Percentiles rank a stretch among this genome's conserved stretches.
phyloP scores from a whole-genome alignment of 352 stramenopile genomes.

The Phytophthora lateralis region DNA sequence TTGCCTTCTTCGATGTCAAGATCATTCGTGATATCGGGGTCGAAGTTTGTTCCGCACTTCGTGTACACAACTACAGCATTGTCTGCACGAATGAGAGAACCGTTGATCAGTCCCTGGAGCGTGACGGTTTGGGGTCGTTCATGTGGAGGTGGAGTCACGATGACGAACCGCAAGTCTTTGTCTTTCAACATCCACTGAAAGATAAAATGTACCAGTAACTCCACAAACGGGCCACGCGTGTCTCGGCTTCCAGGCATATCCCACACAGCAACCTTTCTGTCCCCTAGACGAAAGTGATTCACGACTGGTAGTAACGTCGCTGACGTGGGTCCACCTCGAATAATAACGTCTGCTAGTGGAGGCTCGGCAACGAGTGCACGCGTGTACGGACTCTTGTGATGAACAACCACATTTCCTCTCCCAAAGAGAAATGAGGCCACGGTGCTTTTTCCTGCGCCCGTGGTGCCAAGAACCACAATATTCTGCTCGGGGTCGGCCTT shows the following conservation, averaged over 20 bases:
- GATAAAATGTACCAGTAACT: conserved; percentile 27
- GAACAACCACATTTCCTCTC: conserved; percentile 12
- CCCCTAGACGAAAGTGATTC: not conserved
- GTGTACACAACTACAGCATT: conserved; percentile 36
- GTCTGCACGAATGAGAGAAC: conserved; percentile 23
- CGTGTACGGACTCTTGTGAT: conserved; percentile 10
- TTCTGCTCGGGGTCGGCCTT: not conserved
- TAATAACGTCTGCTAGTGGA: conserved; percentile 13
- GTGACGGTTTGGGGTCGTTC: conserved; percentile 13
- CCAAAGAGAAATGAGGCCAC: conserved; percentile 34
- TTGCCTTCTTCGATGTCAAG: conserved; percentile 23
- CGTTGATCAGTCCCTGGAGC: conserved; percentile 22
- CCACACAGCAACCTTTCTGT: conserved; percentile 15
- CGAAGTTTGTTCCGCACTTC: conserved; percentile 27
- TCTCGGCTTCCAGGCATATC: conserved; percentile 37
- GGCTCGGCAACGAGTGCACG: conserved; percentile 4
- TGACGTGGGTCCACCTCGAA: conserved; percentile 13
- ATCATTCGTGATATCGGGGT: conserved; percentile 19
- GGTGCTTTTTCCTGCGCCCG: conserved; percentile 20
- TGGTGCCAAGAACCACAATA: conserved; percentile 25
- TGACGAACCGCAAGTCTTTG: conserved; percentile 21
- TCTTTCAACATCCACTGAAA: conserved; percentile 26
- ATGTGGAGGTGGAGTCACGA: conserved; percentile 25
- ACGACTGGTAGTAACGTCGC: conserved; percentile 17
- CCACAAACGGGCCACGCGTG: conserved; percentile 24